Evolutionary conservation across 1,284 basidiomycete species (phyloP), one percentile per base, ranked within the genome.

Genomic region (Irpex sp.): DNA sequence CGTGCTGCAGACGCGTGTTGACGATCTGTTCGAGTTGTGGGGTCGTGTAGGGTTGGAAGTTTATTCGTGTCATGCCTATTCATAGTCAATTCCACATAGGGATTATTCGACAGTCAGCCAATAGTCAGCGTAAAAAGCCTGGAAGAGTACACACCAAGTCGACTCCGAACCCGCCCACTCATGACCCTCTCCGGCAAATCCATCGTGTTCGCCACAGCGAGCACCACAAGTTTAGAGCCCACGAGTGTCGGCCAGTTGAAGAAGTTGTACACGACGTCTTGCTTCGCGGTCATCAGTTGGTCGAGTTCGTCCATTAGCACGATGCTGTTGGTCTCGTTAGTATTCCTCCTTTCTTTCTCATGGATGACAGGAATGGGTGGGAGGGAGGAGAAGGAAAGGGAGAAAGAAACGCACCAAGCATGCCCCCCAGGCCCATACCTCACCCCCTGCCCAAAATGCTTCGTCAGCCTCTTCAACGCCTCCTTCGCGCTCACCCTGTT

Each of bases 221-320:
- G 85, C 2, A 99, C 96, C 58, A 98, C 88, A 14, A 99, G 82
- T 70, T 91, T 90, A 59, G 91, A 93, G 14, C 87, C 87, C 0
- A 85, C 82, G 61, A 96, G 80, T 9, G 94, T 96, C 1, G 96
- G 97, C 96, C 97, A 99, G 73, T 98, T 98, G 83, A 99, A 99
- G 76, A 99, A 96, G 73, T 98, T 98, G 77, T 99, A 99, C 48
- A 99, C 92, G 2, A 99, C 96, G 67, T 98, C 96, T 75, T 99
- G 96, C 71, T 97, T 96, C 21, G 90, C 81, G 0, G 96, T 98
- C 65, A 99, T 87, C 37, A 99, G 82, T 73, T 98, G 96, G 75
- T 99, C 96, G 2, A 99, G 82, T 75, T 99, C 96, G 72, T 99
- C 96, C 93, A 99, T 98, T 23, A 99, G 79, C 3, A 99, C 94